Evolutionary conservation across 768 basidiomycete species (phyloP).

Genomic region (Lactarius tabidus): DNA sequence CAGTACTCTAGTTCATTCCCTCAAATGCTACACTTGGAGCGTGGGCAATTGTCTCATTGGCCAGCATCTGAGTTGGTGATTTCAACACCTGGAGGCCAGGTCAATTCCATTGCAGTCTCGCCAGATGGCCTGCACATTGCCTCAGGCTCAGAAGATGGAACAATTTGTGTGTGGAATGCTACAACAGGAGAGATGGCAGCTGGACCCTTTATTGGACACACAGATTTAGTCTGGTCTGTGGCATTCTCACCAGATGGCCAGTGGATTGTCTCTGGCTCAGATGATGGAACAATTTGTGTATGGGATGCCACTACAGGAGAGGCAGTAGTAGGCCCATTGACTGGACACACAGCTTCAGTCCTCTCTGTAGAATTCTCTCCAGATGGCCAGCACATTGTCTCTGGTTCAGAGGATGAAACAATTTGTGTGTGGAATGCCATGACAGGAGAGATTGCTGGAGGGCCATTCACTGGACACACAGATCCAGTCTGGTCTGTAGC

Average conservation of each 20-base stretch:
- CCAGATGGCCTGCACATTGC: no score
- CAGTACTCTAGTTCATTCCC: neutral
- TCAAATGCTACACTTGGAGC: neutral
- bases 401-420: neutral
- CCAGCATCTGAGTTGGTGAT: neutral
- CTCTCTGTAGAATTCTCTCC: neutral
- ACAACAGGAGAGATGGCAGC: no score
- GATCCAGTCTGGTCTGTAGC: neutral
- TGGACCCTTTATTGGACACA: no score
- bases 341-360: neutral
- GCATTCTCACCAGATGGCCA: neutral
- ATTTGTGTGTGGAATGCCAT: neutral
- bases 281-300: neutral
- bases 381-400: constrained; percentile 16
- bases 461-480: constrained; percentile 1
- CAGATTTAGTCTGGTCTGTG: neutral
- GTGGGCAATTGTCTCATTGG: neutral
- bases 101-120: constrained; percentile 13
- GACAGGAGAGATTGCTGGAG: neutral
- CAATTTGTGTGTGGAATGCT: no score
- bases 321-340: neutral
- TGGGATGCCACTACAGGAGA: neutral
- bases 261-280: neutral
- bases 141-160: no score
- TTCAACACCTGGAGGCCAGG: neutral